Conservation (phyloP, 495 filamentous ascomycete genomes). For the Aspergillus cavernicola region DNA sequence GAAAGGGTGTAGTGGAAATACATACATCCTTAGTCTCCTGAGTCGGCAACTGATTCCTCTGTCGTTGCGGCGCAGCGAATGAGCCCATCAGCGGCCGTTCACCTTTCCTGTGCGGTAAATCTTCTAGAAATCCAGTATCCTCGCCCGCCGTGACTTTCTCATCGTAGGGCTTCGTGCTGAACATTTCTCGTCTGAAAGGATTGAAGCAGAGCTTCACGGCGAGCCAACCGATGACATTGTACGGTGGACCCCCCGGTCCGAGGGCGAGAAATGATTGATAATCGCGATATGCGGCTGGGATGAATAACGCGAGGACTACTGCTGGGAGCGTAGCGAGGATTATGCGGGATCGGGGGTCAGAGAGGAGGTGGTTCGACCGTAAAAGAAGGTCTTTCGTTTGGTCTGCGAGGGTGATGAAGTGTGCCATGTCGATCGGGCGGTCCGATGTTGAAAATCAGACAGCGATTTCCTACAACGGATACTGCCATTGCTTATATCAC, state of each 20-base stretch:
- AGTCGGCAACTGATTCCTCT: slow-evolving; percentile 27
- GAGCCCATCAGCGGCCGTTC: slow-evolving; percentile 26
- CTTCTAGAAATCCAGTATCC: slow-evolving; percentile 2
- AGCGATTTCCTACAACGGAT: no score
- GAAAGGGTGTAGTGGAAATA: not conserved
- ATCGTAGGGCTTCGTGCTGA: slow-evolving; percentile 30
- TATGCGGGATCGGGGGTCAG: slow-evolving; percentile 12
- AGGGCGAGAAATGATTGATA: slow-evolving; percentile 31
- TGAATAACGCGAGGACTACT: slow-evolving; percentile 19
- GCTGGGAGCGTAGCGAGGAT: slow-evolving; percentile 20
- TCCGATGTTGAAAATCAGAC: no score
- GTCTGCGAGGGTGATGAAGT: not conserved
- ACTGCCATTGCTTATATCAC: no score
- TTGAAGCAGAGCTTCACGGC: slow-evolving; percentile 23
- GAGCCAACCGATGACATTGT: slow-evolving; percentile 36
- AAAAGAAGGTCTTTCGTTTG: not conserved
- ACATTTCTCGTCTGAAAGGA: slow-evolving; percentile 30
- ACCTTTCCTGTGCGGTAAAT: slow-evolving; percentile 9
- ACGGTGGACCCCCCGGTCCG: slow-evolving; percentile 31
- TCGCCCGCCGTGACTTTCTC: slow-evolving; percentile 25
- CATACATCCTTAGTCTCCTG: slow-evolving; percentile 29
- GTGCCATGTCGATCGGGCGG: not conserved
- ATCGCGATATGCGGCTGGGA: slow-evolving; percentile 31
- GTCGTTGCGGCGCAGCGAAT: slow-evolving; percentile 36
- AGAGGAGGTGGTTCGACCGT: not conserved